Evolutionary conservation across 495 filamentous ascomycete species (phyloP).

Genomic region (Podospora pseudopauciseta): DNA sequence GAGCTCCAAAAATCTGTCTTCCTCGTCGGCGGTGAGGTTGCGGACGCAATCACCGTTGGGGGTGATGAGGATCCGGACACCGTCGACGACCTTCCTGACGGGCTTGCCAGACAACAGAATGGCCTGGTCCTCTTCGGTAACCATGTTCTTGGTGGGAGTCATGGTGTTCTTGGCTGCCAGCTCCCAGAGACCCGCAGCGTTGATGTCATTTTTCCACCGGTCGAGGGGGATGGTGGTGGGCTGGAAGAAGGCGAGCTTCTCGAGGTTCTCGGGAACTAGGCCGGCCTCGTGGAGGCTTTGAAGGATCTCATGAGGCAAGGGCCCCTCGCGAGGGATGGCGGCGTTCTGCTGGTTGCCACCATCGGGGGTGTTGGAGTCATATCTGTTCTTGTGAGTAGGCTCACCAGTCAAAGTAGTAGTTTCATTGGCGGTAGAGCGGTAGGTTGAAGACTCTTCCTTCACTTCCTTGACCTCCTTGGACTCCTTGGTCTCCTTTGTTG

Average conservation of each 20-base stretch:
- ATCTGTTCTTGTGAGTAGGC: slow-evolving; percentile 14
- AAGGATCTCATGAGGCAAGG: slow-evolving; percentile 35
- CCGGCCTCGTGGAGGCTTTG: slow-evolving; percentile 33
- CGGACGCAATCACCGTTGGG: slow-evolving; percentile 75
- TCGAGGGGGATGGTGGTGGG: slow-evolving; percentile 19
- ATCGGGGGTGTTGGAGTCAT: slow-evolving; percentile 19
- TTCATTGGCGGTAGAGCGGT: slow-evolving; percentile 33
- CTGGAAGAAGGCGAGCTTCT: slow-evolving; percentile 38
- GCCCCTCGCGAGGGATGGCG: slow-evolving; percentile 25
- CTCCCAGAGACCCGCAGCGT: slow-evolving; percentile 10
- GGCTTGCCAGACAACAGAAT: slow-evolving; percentile 46
- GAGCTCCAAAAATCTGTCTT: slow-evolving; percentile 69
- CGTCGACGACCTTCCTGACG: slow-evolving; percentile 49
- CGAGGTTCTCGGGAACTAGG: slow-evolving; percentile 22
- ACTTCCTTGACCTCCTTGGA: slow-evolving; percentile 32
- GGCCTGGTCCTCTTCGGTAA: slow-evolving; percentile 50
- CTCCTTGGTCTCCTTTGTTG: slow-evolving; percentile 30
- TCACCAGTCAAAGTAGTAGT: slow-evolving; percentile 33
- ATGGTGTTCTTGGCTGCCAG: slow-evolving; percentile 18
- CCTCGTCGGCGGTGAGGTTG: slow-evolving; percentile 71
- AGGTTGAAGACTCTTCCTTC: slow-evolving; percentile 33
- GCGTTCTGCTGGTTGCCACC: slow-evolving; percentile 7
- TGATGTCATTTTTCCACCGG: slow-evolving; percentile 22
- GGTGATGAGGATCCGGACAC: slow-evolving; percentile 62
- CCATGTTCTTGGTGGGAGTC: slow-evolving; percentile 43